These are phyloP conservation scores for Scheffersomyces quercinus DNA, from an alignment of 1,139 yeast species.

Conservation along the genomic window DNA sequence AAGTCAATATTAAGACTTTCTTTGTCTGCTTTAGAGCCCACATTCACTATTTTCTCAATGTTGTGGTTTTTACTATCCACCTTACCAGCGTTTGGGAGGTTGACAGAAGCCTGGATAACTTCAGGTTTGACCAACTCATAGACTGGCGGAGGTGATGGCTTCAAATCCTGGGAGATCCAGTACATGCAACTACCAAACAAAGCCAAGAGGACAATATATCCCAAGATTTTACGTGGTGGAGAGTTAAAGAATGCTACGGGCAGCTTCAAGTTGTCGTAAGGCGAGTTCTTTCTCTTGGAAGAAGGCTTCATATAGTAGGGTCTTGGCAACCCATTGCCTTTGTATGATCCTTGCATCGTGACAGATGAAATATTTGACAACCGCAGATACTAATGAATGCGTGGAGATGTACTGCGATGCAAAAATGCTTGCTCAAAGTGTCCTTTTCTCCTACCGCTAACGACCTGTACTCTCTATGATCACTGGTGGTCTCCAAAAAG, in stretches of 20 bases:
- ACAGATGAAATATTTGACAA: too few species aligned
- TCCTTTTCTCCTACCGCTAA: too few species aligned
- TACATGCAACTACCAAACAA: constrained; percentile 39
- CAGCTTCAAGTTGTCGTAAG: constrained; percentile 36
- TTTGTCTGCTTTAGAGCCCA: constrained; percentile 25
- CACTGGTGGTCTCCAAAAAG: too few species aligned
- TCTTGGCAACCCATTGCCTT: constrained; percentile 46
- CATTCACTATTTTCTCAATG: constrained; percentile 26
- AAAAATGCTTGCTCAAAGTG: too few species aligned
- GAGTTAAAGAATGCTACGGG: constrained; percentile 31
- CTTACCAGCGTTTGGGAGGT: background rate
- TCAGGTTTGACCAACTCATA: constrained; percentile 30
- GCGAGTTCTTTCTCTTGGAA: constrained; percentile 32
- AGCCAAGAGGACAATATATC: constrained; percentile 38
- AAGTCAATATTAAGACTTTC: constrained; percentile 34
- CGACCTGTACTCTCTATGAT: too few species aligned
- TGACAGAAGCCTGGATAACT: background rate
- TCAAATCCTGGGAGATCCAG: constrained; percentile 41
- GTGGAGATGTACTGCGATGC: too few species aligned
- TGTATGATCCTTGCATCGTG: constrained; percentile 48
- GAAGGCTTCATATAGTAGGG: constrained; percentile 52
- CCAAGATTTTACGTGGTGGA: constrained; percentile 39
- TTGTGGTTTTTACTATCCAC: constrained; percentile 15
- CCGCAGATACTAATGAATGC: too few species aligned
- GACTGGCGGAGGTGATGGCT: constrained; percentile 25